Evolutionary conservation across 768 basidiomycete species (phyloP), one percentile per base, ranked within the genome.

Genomic region (Lentinus tigrinus): DNA sequence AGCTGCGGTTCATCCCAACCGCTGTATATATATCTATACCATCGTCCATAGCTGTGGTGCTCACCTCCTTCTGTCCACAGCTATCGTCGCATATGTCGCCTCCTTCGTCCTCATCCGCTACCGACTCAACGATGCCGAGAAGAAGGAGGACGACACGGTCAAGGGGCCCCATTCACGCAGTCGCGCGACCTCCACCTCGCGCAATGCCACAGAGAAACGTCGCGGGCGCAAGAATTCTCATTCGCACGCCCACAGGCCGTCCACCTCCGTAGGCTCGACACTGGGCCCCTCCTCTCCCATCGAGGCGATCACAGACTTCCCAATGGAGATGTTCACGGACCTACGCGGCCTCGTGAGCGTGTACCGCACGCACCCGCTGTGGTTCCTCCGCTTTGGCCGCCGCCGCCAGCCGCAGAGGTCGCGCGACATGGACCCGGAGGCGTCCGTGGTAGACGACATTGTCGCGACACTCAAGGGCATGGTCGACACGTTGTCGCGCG

Each of bases 101-200:
- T 81, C 82, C 19, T 85, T 85, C 70, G 74, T 84, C 52, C 73
- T 85, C 17, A 75, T 84, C 40, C 73, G 78, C 26, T 83, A 81
- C 70, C 81, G 81, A 59, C 71, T 86, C 9, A 73, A 77, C 61
- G 80, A 80, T 63, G 85, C 84, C 4, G 78, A 75, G 34, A 36
- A 57, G 34, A 26, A 16, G 8, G 60, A 61, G 39, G 40, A 48
- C 9, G 9, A 21, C 26, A 34, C 27, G 5, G 21, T 42, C 46
- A n/a, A 24, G 21, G 38, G 9, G 1, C 37, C 23, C 14, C 43
- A 23, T 23, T 23, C 19, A 23, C 43, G 21, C 13, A 46, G 19
- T 23, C 43, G 34, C n/a, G 28, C 48, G 6, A 3, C 58, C 21
- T n/a, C 54, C 21, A 2, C 42, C 17, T 6, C 36, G 4, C 19